Percentiles rank a stretch among this genome's conserved stretches.
phyloP scores from a whole-genome alignment of 2,329 filamentous ascomycete species.

The Aspergillus sojae region DNA sequence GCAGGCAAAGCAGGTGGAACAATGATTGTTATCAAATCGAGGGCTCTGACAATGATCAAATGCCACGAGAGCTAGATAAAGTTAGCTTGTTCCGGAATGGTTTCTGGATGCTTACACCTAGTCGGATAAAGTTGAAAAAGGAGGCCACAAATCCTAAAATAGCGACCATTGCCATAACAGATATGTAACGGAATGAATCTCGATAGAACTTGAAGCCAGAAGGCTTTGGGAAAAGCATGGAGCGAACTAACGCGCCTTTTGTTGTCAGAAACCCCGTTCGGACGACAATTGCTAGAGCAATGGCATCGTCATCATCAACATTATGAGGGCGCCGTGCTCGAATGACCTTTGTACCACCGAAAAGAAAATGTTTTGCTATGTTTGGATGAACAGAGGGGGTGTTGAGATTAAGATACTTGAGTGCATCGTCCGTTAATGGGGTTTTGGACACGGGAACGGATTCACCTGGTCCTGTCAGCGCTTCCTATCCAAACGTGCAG shows the following conservation, averaged over 20 bases:
- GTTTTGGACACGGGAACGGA: slow-evolving; percentile 95
- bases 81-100: slow-evolving; percentile 21
- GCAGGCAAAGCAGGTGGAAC: slow-evolving; percentile 93
- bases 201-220: slow-evolving; percentile 98
- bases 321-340: slow-evolving; percentile 86
- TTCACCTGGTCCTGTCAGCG: slow-evolving; percentile 62
- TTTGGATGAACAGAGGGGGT: slow-evolving; percentile 82
- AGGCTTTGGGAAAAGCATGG: slow-evolving; percentile 98
- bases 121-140: slow-evolving; percentile 86
- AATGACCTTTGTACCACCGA: slow-evolving; percentile 93
- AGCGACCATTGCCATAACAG: slow-evolving; percentile 89
- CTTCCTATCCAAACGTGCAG: background rate
- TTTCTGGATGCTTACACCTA: slow-evolving; percentile 54
- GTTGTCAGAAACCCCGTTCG: slow-evolving; percentile 97
- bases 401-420: slow-evolving; percentile 74
- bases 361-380: slow-evolving; percentile 85
- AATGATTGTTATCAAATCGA: slow-evolving; percentile 96
- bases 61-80: slow-evolving; percentile 71
- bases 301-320: slow-evolving; percentile 81
- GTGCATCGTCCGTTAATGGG: slow-evolving; percentile 76
- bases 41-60: slow-evolving; percentile 84
- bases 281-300: slow-evolving; percentile 87
- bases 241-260: slow-evolving; percentile 91
- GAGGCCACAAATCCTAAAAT: slow-evolving; percentile 85
- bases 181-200: slow-evolving; percentile 96